phyloP scores from a whole-genome alignment of 306 rosid genomes.

The Lathyrus sativus region DNA sequence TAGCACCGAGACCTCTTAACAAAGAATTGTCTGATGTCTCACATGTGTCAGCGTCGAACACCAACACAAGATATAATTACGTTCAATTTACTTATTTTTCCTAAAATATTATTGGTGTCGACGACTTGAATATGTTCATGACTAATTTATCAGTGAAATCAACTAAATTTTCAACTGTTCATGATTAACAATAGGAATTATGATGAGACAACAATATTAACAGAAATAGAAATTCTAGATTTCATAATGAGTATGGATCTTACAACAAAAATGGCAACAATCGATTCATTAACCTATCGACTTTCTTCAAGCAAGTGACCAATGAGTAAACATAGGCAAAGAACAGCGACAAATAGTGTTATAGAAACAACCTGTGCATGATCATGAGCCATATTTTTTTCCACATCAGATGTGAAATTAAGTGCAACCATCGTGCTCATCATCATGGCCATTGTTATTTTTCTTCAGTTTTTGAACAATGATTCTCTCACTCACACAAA shows the following conservation, averaged over 20 bases:
- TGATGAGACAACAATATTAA: background rate
- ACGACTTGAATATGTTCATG: too few relatives aligned
- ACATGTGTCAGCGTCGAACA: too few relatives aligned
- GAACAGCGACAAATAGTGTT: slow-evolving; percentile 72
- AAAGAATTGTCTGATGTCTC: too few relatives aligned
- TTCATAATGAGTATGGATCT: background rate
- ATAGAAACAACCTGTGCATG: slow-evolving; percentile 70
- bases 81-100: too few relatives aligned
- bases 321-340: slow-evolving; percentile 67
- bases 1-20: too few relatives aligned
- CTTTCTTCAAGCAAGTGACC: slow-evolving; percentile 79
- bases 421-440: slow-evolving; percentile 10
- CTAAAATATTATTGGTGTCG: too few relatives aligned
- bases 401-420: slow-evolving; percentile 17
- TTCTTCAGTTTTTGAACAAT: too few relatives aligned
- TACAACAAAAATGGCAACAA: slow-evolving; percentile 79
- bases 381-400: slow-evolving; percentile 49
- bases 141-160: too few relatives aligned
- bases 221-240: background rate
- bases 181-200: background rate
- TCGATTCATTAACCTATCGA: slow-evolving; percentile 89
- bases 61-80: too few relatives aligned
- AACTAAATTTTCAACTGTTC: too few relatives aligned
- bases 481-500: background rate
- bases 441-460: background rate